Base-by-base conservation (phyloP, 495 filamentous ascomycete genomes). In the Hypomontagnella monticulosa region DNA sequence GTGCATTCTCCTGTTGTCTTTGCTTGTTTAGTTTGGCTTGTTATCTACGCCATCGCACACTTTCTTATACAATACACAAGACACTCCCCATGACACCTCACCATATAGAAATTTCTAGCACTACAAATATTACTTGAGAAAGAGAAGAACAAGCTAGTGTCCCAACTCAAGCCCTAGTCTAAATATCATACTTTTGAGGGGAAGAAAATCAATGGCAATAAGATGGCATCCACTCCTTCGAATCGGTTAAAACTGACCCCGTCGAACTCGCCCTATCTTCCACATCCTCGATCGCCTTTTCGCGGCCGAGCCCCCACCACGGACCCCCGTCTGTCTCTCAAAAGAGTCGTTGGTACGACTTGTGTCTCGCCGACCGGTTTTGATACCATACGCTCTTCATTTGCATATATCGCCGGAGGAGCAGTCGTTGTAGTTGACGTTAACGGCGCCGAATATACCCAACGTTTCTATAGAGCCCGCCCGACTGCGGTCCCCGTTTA, bases 321-420 rank as follows among this genome's bases (percentile, higher is more conserved):
- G 65, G 83, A 85, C 38, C 78, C 81, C 52, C 83, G 81, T 27
- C 81, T 97, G 18, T 88, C 88, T 30, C 83, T 97, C 30, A 88
- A 88, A 69, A 87, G 89, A 36, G 91, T 98, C 34, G 90, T 98
- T 67, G 93, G 93, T 12, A 93, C 93, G 14, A 96, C 93, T 10
- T 93, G 91, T 55, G 85, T 79, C 60, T 91, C 92, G 4, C 88
- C 91, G 14, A 93, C 91, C 75, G 93, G 89, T 51, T 97, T 99
- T 75, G 93, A 96, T 70, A 85, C 85, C 52, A 85, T 93, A 46
- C 82, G 89, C 12, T 86, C 89, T 32, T 86, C 84, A 48, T 96
- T 99, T 72, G 93, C 91, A 20, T 92, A 93, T 74, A 93, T 92
- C 61, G 95, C 95, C 8, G 96, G 95, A 38, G 94, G 93, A 11